These are phyloP conservation scores for Yamadazyma sp. DNA, from an alignment of 805 yeast genomes.

Conservation along the genomic window DNA sequence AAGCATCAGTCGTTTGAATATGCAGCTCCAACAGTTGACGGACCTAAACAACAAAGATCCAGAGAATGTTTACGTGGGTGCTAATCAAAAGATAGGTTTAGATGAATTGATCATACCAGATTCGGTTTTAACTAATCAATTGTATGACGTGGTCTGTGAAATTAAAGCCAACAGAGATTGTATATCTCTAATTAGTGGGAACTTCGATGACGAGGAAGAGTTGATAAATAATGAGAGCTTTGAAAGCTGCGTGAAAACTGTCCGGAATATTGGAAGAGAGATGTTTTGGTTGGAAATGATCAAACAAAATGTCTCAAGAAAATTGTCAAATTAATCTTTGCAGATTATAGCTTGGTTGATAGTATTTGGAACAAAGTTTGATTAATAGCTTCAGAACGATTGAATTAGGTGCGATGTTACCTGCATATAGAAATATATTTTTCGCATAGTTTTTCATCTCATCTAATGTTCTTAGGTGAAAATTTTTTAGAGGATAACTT, in stretches of 20 bases:
- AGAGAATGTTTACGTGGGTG: slow-evolving; percentile 18
- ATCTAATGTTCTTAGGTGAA: slow-evolving; percentile 10
- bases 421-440: slow-evolving; percentile 7
- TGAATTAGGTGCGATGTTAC: too few species aligned
- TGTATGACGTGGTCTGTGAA: slow-evolving; percentile 62
- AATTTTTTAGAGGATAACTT: slow-evolving; percentile 10
- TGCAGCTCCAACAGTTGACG: slow-evolving; percentile 25
- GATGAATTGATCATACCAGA: slow-evolving; percentile 42
- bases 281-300: slow-evolving; percentile 42
- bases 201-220: slow-evolving; percentile 37
- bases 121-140: slow-evolving; percentile 50
- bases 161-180: slow-evolving; percentile 75
- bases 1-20: slow-evolving; percentile 23
- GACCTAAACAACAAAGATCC: slow-evolving; percentile 22
- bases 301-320: slow-evolving; percentile 29
- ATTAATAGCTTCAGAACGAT: too few species aligned
- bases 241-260: slow-evolving; percentile 35
- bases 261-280: slow-evolving; percentile 39
- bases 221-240: slow-evolving; percentile 32
- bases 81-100: slow-evolving; percentile 19
- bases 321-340: too few species aligned
- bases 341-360: too few species aligned
- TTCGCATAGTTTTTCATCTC: slow-evolving; percentile 7
- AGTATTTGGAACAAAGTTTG: too few species aligned
- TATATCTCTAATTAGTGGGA: slow-evolving; percentile 53